Evolutionary conservation across 306 rosid species (phyloP), one percentile per base, ranked within the genome.

Genomic region (Vigna trinervia): DNA sequence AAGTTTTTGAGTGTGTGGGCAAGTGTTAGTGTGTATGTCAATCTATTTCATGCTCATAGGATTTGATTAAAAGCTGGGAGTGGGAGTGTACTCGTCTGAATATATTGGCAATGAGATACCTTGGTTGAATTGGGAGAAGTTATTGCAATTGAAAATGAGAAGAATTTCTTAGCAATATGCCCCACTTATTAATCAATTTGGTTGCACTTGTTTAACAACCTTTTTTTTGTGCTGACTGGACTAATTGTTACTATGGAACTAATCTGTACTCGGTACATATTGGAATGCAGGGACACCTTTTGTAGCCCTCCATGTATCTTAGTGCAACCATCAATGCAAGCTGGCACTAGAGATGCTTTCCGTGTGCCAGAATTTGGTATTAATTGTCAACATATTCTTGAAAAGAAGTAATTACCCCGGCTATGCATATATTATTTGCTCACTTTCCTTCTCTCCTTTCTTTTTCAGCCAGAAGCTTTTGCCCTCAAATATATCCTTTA

Each of bases 401-500:
- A 50, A 59, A 68, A 61, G 47, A 60, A 39, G 58, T 34, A 47
- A 50, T 4, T 8, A 76, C 28, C 71, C 54, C 13, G 66, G 67
- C 52, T 70, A 61, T 77, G 28, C 46, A 68, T 46, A 23, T 66
- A 57, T 70, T 22, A 22, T 39, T 80, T 84, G 66, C 65, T 17
- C 46, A 71, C 48, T 64, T 56, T 43, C 69, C 80, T 62, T 72
- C 48, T 12, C 80, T 80, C 87, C 64, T 82, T 80, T 84, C 58
- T 72, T 48, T 85, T 78, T 86, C 93, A 94, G 98, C 89, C 76
- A 89, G 83, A 78, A 78, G 87, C 82, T 94, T 94, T 80, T 92
- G 87, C 83, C 90, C 97, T 73, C 98, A 94, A 45, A 94, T 94
- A 89, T 94, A 89, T 85, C 98, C 98, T 80, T 51, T 94, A 66